phyloP scores from a whole-genome alignment of 169 alveolate genomes.

The Pseudocohnilembus persalinus region DNA sequence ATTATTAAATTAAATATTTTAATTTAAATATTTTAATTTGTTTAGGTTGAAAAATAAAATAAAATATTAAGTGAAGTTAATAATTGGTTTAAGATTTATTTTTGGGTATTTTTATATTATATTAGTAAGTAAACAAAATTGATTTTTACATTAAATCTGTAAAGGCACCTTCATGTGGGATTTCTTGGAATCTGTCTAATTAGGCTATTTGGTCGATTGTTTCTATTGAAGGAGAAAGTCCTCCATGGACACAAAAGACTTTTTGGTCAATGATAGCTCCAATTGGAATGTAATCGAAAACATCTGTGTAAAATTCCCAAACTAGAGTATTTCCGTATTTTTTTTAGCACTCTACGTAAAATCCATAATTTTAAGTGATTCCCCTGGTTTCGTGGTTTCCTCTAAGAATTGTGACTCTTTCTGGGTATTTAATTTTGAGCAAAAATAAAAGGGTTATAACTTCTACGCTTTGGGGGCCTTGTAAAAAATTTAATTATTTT shows the following conservation, averaged over 20 bases:
- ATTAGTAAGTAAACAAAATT: too few relatives aligned
- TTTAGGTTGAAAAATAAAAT: too few relatives aligned
- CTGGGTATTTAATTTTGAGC: slow-evolving; percentile 76
- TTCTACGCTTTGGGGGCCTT: slow-evolving; percentile 81
- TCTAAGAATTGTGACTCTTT: slow-evolving; percentile 71
- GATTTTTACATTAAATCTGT: slow-evolving; percentile 70
- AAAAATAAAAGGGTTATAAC: slow-evolving; percentile 66
- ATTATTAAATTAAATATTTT: too few relatives aligned
- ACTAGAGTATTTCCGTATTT: slow-evolving; percentile 73
- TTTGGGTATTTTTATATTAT: too few relatives aligned
- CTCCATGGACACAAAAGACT: slow-evolving; percentile 87
- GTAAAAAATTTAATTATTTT: background rate
- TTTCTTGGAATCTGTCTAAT: slow-evolving; percentile 75
- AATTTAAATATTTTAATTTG: too few relatives aligned
- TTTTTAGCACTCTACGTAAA: slow-evolving; percentile 79
- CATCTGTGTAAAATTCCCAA: slow-evolving; percentile 83
- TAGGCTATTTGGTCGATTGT: slow-evolving; percentile 64
- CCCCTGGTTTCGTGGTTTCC: slow-evolving; percentile 89
- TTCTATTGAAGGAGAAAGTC: slow-evolving; percentile 79
- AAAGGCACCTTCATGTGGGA: slow-evolving; percentile 86
- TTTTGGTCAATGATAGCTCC: slow-evolving; percentile 72
- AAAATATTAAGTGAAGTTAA: too few relatives aligned
- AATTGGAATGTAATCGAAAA: slow-evolving; percentile 83
- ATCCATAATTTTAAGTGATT: slow-evolving; percentile 83
- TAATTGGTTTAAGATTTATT: too few relatives aligned